Conservation (phyloP, 2,329 filamentous ascomycete species). For the Hawksworthiomyces lignivorus region DNA sequence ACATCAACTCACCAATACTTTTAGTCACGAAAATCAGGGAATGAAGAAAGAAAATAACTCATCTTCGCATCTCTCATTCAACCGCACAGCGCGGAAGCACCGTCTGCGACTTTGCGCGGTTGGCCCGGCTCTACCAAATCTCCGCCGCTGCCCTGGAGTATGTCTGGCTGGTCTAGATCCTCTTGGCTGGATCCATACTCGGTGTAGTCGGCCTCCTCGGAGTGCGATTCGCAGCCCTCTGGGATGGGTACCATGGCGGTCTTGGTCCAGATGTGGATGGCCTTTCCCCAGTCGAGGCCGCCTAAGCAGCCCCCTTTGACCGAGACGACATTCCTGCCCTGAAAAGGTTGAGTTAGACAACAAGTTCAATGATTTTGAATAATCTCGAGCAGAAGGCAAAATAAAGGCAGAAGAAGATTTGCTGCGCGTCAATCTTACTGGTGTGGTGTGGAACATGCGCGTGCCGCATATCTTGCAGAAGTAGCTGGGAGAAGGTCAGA, state of each 20-base stretch:
- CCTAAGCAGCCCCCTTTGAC: constrained; percentile 62
- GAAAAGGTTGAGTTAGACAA: no score
- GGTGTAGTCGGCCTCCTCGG: constrained; percentile 41
- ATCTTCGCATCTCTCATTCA: no score
- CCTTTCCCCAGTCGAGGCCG: constrained; percentile 51
- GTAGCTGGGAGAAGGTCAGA: constrained; percentile 35
- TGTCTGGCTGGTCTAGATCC: constrained; percentile 36
- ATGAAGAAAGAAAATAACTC: no score
- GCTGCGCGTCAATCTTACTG: constrained; percentile 32
- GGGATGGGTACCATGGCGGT: constrained; percentile 62
- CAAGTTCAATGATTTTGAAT: no score
- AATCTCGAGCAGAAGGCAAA: neutral
- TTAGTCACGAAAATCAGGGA: no score
- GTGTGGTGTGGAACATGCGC: constrained; percentile 53
- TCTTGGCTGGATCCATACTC: constrained; percentile 38
- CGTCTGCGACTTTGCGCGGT: no score
- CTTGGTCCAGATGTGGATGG: constrained; percentile 62
- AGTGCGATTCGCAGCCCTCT: constrained; percentile 50
- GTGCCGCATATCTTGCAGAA: constrained; percentile 62
- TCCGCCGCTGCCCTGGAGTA: constrained; percentile 7
- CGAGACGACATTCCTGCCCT: constrained; percentile 53
- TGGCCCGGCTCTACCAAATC: no score
- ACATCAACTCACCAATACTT: no score
- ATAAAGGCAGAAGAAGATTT: no score
- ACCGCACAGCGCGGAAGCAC: no score